These are phyloP conservation scores for Clarireedia paspali DNA, from an alignment of 2,329 filamentous ascomycete genomes.

Conservation along the genomic window DNA sequence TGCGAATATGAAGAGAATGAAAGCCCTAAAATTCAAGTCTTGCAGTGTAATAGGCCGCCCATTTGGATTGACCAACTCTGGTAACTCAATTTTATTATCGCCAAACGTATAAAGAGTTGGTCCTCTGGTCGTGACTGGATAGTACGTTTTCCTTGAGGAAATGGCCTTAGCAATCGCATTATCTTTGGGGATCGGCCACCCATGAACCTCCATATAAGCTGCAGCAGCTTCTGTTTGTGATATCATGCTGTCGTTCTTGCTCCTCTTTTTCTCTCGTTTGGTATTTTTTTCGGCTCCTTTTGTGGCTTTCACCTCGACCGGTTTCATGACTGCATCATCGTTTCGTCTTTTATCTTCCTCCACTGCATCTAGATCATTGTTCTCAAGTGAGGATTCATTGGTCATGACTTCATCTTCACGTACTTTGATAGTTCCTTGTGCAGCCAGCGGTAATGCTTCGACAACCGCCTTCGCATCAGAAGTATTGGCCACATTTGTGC, in stretches of 20 bases:
- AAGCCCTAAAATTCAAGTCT: slow-evolving; percentile 6
- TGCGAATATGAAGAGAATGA: slow-evolving; percentile 5
- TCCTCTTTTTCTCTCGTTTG: neutral
- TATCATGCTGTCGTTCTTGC: neutral
- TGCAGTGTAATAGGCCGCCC: slow-evolving; percentile 8
- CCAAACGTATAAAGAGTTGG: neutral
- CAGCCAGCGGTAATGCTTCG: no score
- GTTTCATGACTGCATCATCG: no score
- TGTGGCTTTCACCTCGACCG: neutral
- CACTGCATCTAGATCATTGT: no score
- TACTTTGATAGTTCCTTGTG: no score
- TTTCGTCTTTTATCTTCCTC: no score
- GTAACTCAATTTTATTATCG: neutral
- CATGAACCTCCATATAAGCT: slow-evolving; percentile 1
- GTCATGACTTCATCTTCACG: no score
- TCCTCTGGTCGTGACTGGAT: neutral
- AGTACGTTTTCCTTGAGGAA: neutral
- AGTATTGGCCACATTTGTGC: no score
- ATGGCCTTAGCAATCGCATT: neutral
- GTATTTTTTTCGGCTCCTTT: neutral
- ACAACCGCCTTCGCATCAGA: no score
- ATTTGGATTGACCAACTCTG: neutral
- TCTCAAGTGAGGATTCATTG: no score
- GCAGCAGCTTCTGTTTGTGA: neutral
- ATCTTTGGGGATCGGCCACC: slow-evolving; percentile 5